These are phyloP conservation scores for Allium sativum DNA, from an alignment of 106 monocot species.

Conservation along the genomic window DNA sequence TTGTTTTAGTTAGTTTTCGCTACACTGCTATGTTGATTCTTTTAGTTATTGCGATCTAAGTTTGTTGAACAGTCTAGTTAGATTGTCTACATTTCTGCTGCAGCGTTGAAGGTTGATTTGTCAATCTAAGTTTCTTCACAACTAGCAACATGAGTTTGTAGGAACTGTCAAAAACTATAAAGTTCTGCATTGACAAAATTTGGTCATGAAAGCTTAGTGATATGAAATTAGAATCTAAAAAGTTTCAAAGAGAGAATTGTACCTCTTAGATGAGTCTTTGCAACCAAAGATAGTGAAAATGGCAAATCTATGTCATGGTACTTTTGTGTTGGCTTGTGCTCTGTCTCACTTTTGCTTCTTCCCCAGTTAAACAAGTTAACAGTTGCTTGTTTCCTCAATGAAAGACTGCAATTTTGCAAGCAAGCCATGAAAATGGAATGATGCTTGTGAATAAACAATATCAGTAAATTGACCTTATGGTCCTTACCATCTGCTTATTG, in stretches of 20 bases:
- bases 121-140: not conserved
- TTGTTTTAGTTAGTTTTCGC: too few species aligned
- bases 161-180: not conserved
- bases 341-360: conserved; percentile 15
- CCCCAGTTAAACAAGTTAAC: conserved; percentile 30
- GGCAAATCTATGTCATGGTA: conserved; percentile 39
- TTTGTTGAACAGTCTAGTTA: too few species aligned
- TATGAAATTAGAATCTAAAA: too few species aligned
- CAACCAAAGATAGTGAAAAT: conserved; percentile 27
- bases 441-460: not conserved
- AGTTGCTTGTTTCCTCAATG: not conserved
- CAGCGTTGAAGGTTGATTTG: not conserved
- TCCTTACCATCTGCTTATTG: not conserved
- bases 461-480: not conserved
- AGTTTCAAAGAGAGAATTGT: not conserved
- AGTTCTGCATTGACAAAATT: too few species aligned
- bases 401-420: not conserved
- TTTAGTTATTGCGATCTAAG: too few species aligned
- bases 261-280: conserved; percentile 43
- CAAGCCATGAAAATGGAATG: conserved; percentile 2
- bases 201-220: too few species aligned
- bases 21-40: too few species aligned
- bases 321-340: conserved; percentile 18
- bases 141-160: not conserved
- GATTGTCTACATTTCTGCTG: too few species aligned